Evolutionary conservation across 2,329 filamentous ascomycete genomes (phyloP).

Genomic region (Beauveria caledonica): DNA sequence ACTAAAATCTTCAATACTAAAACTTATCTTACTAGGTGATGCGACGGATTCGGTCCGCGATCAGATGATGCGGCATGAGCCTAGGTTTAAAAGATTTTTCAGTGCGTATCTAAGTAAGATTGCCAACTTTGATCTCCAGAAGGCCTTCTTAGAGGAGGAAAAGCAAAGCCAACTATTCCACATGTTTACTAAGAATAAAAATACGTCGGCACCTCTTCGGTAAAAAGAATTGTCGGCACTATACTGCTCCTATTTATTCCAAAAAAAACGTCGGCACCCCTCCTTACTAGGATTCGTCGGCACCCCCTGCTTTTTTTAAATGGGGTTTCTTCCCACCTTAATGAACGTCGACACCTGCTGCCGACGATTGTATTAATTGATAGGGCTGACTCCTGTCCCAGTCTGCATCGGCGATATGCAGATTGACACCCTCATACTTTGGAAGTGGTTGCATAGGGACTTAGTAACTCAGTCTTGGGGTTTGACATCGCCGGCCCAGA

Average conservation of each 20-base stretch:
- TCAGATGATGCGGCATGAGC: slow-evolving; percentile 23
- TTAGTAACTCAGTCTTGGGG: background rate
- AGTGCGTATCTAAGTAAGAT: slow-evolving; percentile 22
- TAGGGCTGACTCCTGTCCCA: background rate
- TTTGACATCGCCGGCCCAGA: background rate
- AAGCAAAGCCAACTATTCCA: slow-evolving; percentile 17
- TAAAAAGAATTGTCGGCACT: too few relatives aligned
- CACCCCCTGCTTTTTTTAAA: too few relatives aligned
- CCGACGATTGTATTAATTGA: too few relatives aligned
- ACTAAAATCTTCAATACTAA: background rate
- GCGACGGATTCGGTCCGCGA: slow-evolving; percentile 20
- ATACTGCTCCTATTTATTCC: too few relatives aligned
- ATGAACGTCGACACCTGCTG: too few relatives aligned
- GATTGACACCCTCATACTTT: background rate
- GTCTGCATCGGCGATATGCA: background rate
- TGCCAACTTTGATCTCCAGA: slow-evolving; percentile 22
- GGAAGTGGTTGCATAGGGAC: background rate
- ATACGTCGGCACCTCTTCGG: too few relatives aligned
- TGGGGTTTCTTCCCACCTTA: too few relatives aligned
- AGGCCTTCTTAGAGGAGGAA: slow-evolving; percentile 20
- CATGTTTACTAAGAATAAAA: too few relatives aligned
- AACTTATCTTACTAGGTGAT: slow-evolving; percentile 15
- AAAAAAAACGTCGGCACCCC: too few relatives aligned
- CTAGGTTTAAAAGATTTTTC: slow-evolving; percentile 21
- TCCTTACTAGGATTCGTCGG: too few relatives aligned